These are phyloP conservation scores for Diplosphaera chodatii DNA, from an alignment of 139 green algal species.

Conservation along the genomic window DNA sequence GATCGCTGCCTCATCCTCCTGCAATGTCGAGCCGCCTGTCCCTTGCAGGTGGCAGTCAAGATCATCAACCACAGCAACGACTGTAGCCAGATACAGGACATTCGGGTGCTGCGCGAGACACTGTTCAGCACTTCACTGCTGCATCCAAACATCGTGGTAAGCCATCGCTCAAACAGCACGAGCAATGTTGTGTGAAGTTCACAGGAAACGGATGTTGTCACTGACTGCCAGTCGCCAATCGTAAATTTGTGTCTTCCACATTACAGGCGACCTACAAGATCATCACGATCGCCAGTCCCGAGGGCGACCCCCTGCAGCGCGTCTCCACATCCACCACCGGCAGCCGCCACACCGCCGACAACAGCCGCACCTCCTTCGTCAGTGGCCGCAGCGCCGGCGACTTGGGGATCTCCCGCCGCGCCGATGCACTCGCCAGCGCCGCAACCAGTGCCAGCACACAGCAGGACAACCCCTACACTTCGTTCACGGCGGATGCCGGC, in stretches of 20 bases:
- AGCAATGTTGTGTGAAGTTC: too few relatives aligned
- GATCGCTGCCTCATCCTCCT: too few relatives aligned
- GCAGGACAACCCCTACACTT: too few relatives aligned
- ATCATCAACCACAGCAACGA: constrained; percentile 24
- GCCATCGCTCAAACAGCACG: too few relatives aligned
- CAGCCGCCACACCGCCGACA: neutral
- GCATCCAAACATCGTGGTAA: constrained; percentile 19
- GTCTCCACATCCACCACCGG: neutral
- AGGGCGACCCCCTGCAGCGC: neutral
- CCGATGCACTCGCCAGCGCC: neutral
- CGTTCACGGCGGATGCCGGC: too few relatives aligned
- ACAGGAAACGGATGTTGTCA: neutral
- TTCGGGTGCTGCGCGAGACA: constrained; percentile 14
- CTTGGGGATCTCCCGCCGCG: neutral
- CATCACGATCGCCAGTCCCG: neutral
- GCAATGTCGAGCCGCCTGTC: too few relatives aligned
- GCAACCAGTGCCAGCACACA: neutral
- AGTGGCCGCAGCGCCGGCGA: too few relatives aligned
- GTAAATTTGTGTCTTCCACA: too few relatives aligned
- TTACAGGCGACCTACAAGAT: neutral
- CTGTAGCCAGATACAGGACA: constrained; percentile 3
- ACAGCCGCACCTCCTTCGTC: neutral
- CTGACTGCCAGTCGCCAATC: too few relatives aligned
- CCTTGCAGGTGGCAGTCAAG: constrained; percentile 36
- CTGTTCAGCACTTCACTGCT: constrained; percentile 17